A percentile compares a stretch with the other conserved stretches of the same genome.
These are phyloP conservation scores for Hypoxylon sp. DNA, from an alignment of 2,329 filamentous ascomycete genomes.

Conservation along the genomic window DNA sequence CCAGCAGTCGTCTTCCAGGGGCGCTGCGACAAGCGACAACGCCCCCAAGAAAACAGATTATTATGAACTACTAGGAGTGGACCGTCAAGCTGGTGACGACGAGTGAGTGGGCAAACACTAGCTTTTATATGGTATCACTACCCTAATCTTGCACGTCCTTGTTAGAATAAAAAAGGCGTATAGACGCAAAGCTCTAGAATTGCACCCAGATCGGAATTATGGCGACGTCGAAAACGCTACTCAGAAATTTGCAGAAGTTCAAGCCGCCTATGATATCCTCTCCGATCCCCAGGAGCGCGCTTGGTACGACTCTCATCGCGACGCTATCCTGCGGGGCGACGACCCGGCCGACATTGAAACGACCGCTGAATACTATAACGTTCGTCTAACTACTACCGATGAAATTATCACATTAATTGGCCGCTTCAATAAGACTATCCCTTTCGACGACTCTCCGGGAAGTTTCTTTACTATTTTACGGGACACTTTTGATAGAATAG, in stretches of 20 bases:
- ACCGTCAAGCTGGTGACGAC: constrained; percentile 81
- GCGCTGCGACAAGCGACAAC: constrained; percentile 50
- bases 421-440: constrained; percentile 82
- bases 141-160: constrained; percentile 12
- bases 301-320: constrained; percentile 97
- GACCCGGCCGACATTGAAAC: constrained; percentile 64
- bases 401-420: constrained; percentile 85
- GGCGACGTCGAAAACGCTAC: constrained; percentile 88
- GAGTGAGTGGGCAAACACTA: constrained; percentile 69
- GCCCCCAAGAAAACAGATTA: constrained; percentile 77
- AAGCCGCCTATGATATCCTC: constrained; percentile 94
- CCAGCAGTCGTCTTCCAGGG: constrained; percentile 66
- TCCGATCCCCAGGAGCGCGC: constrained; percentile 95
- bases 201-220: constrained; percentile 95
- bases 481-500: constrained; percentile 84
- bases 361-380: constrained; percentile 75
- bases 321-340: constrained; percentile 82
- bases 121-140: background rate
- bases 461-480: constrained; percentile 89
- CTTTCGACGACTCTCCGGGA: constrained; percentile 82
- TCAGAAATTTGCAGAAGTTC: constrained; percentile 88
- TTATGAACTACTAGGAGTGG: constrained; percentile 86
- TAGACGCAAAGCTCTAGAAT: constrained; percentile 87
- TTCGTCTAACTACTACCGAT: constrained; percentile 82
- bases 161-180: constrained; percentile 92